Percentiles rank a stretch among this genome's conserved stretches.
These are phyloP conservation scores for Aureobasidium sp. DNA, from an alignment of 2,329 filamentous ascomycete species.

Conservation along the genomic window DNA sequence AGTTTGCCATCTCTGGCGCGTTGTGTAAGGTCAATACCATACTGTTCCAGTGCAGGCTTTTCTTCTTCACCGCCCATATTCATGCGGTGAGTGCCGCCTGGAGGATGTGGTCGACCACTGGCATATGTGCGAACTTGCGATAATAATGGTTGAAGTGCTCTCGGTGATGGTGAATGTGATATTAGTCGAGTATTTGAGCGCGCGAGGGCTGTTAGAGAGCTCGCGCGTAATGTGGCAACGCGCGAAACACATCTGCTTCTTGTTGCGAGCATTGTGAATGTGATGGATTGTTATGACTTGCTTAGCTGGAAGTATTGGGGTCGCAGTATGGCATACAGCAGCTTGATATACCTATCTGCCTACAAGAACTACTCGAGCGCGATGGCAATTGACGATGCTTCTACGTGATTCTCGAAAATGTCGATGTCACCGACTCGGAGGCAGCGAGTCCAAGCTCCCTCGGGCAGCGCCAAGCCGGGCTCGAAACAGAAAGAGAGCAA, in stretches of 20 bases:
- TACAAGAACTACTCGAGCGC: background rate
- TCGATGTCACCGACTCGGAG: constrained; percentile 6
- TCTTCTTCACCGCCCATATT: constrained; percentile 68
- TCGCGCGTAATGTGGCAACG: background rate
- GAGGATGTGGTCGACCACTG: constrained; percentile 65
- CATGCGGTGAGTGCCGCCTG: constrained; percentile 91
- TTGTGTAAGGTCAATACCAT: constrained; percentile 81
- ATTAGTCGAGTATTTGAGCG: background rate
- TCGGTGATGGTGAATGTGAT: constrained; percentile 6
- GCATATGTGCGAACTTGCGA: constrained; percentile 37
- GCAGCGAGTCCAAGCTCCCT: background rate
- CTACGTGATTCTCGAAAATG: constrained; percentile 13
- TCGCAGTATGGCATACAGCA: background rate
- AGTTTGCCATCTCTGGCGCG: constrained; percentile 81
- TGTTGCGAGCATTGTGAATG: constrained; percentile 12
- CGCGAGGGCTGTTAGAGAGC: background rate
- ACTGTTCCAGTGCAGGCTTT: constrained; percentile 85
- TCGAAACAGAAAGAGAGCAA: background rate
- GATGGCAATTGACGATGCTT: constrained; percentile 11
- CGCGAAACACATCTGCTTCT: constrained; percentile 8
- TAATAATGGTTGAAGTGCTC: background rate
- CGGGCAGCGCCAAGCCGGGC: background rate
- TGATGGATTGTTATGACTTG: background rate
- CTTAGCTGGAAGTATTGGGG: background rate
- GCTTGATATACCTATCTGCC: constrained; percentile 11